phyloP scores from a whole-genome alignment of 2,329 filamentous ascomycete genomes.

The Fusarium keratoplasticum region DNA sequence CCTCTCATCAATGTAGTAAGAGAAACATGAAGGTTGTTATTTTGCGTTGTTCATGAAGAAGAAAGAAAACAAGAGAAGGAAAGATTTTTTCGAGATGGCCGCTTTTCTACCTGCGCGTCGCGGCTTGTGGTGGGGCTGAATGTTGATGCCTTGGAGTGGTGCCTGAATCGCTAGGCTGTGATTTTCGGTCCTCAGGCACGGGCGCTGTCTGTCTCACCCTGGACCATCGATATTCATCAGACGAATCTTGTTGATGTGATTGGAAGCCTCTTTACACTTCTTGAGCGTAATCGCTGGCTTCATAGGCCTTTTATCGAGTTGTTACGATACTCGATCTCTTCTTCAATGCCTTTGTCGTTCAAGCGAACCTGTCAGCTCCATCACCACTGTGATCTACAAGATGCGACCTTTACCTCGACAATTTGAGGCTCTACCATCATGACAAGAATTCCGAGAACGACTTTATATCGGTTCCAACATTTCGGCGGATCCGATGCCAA shows the following conservation, averaged over 20 bases:
- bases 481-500: neutral
- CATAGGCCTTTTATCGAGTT: neutral
- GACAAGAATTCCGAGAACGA: neutral
- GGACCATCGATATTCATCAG: neutral
- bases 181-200: neutral
- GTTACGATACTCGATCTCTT: neutral
- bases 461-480: neutral
- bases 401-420: neutral
- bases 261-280: neutral
- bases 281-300: neutral
- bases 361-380: neutral
- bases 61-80: conserved; percentile 21
- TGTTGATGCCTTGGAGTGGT: conserved; percentile 18
- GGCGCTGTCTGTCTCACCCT: neutral
- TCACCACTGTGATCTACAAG: neutral
- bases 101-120: conserved; percentile 30
- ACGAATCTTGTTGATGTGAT: neutral
- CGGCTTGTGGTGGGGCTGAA: conserved; percentile 33
- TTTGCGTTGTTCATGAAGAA: conserved; percentile 61
- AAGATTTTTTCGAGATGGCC: conserved; percentile 29
- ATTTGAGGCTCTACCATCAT: neutral
- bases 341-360: neutral
- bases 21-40: conserved; percentile 58
- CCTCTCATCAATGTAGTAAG: conserved; percentile 59
- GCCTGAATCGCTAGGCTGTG: conserved; percentile 33